phyloP scores from a whole-genome alignment of 2,329 filamentous ascomycete species.

The Trichothecium roseum region DNA sequence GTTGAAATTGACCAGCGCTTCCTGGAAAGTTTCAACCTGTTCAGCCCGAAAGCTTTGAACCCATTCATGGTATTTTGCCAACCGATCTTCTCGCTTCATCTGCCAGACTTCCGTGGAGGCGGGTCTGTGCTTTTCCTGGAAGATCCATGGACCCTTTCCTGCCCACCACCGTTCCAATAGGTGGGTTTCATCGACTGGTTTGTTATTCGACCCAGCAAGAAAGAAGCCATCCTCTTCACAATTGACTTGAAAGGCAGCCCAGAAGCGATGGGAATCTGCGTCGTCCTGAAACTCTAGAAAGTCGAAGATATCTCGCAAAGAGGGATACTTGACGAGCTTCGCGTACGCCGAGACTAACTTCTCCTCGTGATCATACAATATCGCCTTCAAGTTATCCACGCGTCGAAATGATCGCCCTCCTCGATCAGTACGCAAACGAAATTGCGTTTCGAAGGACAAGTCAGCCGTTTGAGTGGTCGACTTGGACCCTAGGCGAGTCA shows the following conservation, averaged over 20 bases:
- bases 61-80: slow-evolving; percentile 30
- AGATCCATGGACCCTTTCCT: neutral
- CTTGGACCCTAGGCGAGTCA: slow-evolving; percentile 57
- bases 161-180: slow-evolving; percentile 12
- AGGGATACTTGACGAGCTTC: too few species aligned
- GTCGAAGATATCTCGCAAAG: slow-evolving; percentile 22
- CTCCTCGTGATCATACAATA: slow-evolving; percentile 3
- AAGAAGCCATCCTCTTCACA: slow-evolving; percentile 31
- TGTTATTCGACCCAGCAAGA: slow-evolving; percentile 34
- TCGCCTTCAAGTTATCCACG: too few species aligned
- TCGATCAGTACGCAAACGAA: slow-evolving; percentile 13
- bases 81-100: slow-evolving; percentile 27
- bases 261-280: slow-evolving; percentile 32
- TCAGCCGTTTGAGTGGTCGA: slow-evolving; percentile 34
- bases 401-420: neutral
- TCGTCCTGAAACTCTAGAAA: slow-evolving; percentile 41
- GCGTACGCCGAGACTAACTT: slow-evolving; percentile 1
- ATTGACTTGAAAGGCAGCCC: slow-evolving; percentile 45
- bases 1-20: slow-evolving; percentile 29
- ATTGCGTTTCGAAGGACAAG: slow-evolving; percentile 33
- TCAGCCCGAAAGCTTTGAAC: slow-evolving; percentile 36
- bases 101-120: slow-evolving; percentile 30
- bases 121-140: neutral
- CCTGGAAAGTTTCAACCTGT: slow-evolving; percentile 27
- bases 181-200: slow-evolving; percentile 18